A percentile compares a stretch with the other conserved stretches of the same genome.
phyloP scores from a whole-genome alignment of 2,329 filamentous ascomycete species.

The Fusarium sp. region DNA sequence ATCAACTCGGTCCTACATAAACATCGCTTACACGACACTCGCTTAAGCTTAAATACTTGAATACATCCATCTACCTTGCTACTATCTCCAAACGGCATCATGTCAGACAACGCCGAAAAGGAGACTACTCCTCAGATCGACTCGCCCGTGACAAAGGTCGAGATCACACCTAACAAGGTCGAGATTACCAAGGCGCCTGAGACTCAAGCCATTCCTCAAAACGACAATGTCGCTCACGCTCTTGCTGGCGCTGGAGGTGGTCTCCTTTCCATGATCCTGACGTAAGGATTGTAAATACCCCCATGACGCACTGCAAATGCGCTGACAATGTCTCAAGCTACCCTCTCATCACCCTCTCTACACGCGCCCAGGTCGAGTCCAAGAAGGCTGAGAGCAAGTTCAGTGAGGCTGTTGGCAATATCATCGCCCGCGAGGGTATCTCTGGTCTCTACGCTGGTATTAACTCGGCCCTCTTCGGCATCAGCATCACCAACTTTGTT shows the following conservation, averaged over 20 bases:
- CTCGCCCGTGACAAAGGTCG: slow-evolving; percentile 31
- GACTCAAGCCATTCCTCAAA: slow-evolving; percentile 73
- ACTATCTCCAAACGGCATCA: slow-evolving; percentile 9
- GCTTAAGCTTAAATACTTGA: slow-evolving; percentile 20
- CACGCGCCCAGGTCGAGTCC: slow-evolving; percentile 96
- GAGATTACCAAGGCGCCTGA: slow-evolving; percentile 59
- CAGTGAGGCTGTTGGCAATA: slow-evolving; percentile 82
- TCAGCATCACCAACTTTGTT: slow-evolving; percentile 98
- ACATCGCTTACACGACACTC: slow-evolving; percentile 8
- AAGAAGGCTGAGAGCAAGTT: slow-evolving; percentile 90
- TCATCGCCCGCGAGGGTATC: slow-evolving; percentile 91
- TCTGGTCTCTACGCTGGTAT: slow-evolving; percentile 91
- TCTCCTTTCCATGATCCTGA: slow-evolving; percentile 94
- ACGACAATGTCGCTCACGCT: slow-evolving; percentile 96
- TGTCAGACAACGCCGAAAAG: slow-evolving; percentile 39
- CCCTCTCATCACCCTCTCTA: slow-evolving; percentile 96
- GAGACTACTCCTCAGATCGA: slow-evolving; percentile 37
- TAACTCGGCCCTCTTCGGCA: slow-evolving; percentile 94
- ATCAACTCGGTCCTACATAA: slow-evolving; percentile 1
- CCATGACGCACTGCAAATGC: slow-evolving; percentile 12
- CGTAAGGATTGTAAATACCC: slow-evolving; percentile 62
- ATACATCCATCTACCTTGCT: not conserved
- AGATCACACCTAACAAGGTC: slow-evolving; percentile 30
- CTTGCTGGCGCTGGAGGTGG: slow-evolving; percentile 93
- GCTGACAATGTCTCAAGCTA: slow-evolving; percentile 67